Evolutionary conservation across 2,329 filamentous ascomycete genomes (phyloP).

Genomic region (Aspergillus persii): DNA sequence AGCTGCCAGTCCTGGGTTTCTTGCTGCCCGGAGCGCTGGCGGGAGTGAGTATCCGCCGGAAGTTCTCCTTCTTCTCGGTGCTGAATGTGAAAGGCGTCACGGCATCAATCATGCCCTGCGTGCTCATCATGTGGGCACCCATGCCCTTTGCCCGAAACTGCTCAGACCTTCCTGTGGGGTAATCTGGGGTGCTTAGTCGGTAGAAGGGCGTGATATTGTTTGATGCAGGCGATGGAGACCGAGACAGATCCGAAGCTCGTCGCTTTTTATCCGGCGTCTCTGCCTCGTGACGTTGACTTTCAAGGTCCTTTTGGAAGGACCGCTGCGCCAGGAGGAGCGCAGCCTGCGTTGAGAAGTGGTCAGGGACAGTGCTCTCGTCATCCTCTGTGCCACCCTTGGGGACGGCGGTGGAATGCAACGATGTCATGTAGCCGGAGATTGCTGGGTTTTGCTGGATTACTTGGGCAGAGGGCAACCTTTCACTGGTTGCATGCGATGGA

Average conservation of each 20-base stretch:
- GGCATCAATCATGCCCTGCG: constrained; percentile 42
- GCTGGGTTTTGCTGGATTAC: constrained; percentile 27
- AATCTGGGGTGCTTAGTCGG: constrained; percentile 18
- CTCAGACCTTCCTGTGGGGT: neutral
- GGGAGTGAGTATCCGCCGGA: constrained; percentile 3
- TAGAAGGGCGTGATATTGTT: constrained; percentile 32
- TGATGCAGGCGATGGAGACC: constrained; percentile 11
- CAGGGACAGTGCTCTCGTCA: constrained; percentile 23
- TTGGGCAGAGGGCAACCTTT: constrained; percentile 40
- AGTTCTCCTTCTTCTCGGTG: constrained; percentile 27
- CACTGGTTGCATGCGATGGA: constrained; percentile 21
- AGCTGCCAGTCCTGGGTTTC: constrained; percentile 22
- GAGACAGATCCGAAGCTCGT: constrained; percentile 12
- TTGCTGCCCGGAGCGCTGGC: constrained; percentile 11
- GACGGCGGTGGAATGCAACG: constrained; percentile 39
- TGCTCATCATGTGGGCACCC: constrained; percentile 33
- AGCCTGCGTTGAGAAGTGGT: constrained; percentile 41
- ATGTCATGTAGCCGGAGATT: constrained; percentile 33
- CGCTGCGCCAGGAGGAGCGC: constrained; percentile 39
- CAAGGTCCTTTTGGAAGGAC: constrained; percentile 40
- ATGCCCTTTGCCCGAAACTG: constrained; percentile 8
- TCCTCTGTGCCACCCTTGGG: constrained; percentile 23
- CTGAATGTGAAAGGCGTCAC: constrained; percentile 41
- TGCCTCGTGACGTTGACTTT: constrained; percentile 25
- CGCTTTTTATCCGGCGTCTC: constrained; percentile 13